Evolutionary conservation across 495 filamentous ascomycete species (phyloP), one percentile per base, ranked within the genome.

Genomic region (Talaromyces nanjingensis): DNA sequence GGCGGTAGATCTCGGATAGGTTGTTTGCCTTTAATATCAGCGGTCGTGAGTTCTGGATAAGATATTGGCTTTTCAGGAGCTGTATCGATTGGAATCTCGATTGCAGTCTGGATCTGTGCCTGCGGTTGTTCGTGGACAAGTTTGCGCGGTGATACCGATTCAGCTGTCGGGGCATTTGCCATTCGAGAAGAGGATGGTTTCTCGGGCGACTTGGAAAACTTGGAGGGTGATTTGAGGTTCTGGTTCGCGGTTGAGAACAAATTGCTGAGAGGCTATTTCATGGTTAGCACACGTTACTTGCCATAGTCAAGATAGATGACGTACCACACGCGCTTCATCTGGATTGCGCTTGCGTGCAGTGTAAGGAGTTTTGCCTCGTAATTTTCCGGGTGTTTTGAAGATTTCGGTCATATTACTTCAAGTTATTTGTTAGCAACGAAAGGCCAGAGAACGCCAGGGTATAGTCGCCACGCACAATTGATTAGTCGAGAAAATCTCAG

Each of bases 381-480:
- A 77, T 67, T 96, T 97, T 24, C 92, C 93, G 2, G 94, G 94
- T 4, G 94, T 98, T 70, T 98, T 98, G 77, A 98, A 96, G 2
- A 93, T 84, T 66, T 98, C 96, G 31, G 91, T 83, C 61, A 98
- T 87, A 72, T 92, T 93, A 57, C 90, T 93, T 68, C 18, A 7
- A 37, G 20, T 16, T 9, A 33, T 63, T 56, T n/a, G 27, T 49
- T 33, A 53, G 25, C 20, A 42, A 49, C 24, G 1, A 20, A 29
- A 27, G 4, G 22, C 24, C 52, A 62, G 45, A 18, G 33, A 33
- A 52, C 42, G 33, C 60, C 53, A 49, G 11, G 22, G 16, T 56
- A 54, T 25, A 65, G 65, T 64, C 63, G 67, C 69, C 63, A 83
- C 87, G 69, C 77, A 92, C 91, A 91, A 81, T 74, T 93, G 87